phyloP scores from a whole-genome alignment of 1,284 basidiomycete species.

The Ustanciosporium gigantosporum region DNA sequence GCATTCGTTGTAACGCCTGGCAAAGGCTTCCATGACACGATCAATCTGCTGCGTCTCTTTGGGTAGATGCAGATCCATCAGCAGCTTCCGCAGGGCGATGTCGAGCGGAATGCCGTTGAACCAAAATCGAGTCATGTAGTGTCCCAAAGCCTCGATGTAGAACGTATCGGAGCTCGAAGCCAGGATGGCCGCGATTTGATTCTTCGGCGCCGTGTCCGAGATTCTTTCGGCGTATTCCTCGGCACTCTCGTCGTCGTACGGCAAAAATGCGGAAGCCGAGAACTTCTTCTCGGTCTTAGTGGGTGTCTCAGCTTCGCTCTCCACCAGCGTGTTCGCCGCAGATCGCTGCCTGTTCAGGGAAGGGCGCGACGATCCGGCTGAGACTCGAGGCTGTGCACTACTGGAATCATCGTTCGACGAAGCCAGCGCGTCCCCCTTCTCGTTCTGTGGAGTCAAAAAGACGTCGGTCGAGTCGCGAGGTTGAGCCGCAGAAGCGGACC shows the following conservation, averaged over 20 bases:
- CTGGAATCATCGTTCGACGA: no score
- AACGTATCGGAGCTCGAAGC: slow-evolving; percentile 72
- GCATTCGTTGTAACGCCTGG: slow-evolving; percentile 78
- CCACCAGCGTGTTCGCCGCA: slow-evolving; percentile 7
- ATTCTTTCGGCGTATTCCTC: slow-evolving; percentile 41
- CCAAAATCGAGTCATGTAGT: slow-evolving; percentile 78
- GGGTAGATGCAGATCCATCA: slow-evolving; percentile 89
- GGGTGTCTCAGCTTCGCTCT: slow-evolving; percentile 4
- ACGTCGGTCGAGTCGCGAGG: slow-evolving; percentile 20
- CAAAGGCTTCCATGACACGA: slow-evolving; percentile 93
- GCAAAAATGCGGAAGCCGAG: slow-evolving; percentile 28
- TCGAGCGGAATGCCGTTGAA: slow-evolving; percentile 84
- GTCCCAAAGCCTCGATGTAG: slow-evolving; percentile 72
- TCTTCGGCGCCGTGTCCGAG: slow-evolving; percentile 19
- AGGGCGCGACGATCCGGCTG: slow-evolving; percentile 22
- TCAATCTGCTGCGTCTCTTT: slow-evolving; percentile 98
- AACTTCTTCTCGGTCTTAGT: slow-evolving; percentile 17
- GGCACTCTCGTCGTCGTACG: slow-evolving; percentile 38
- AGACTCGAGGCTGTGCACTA: slow-evolving; percentile 21
- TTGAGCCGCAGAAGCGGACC: slow-evolving; percentile 11
- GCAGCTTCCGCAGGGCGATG: slow-evolving; percentile 82
- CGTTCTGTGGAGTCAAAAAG: no score
- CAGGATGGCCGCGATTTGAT: slow-evolving; percentile 45
- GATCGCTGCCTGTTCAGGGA: slow-evolving; percentile 29
- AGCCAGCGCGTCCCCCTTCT: no score